Evolutionary conservation across 306 rosid species (phyloP).

Genomic region (Senna tora): DNA sequence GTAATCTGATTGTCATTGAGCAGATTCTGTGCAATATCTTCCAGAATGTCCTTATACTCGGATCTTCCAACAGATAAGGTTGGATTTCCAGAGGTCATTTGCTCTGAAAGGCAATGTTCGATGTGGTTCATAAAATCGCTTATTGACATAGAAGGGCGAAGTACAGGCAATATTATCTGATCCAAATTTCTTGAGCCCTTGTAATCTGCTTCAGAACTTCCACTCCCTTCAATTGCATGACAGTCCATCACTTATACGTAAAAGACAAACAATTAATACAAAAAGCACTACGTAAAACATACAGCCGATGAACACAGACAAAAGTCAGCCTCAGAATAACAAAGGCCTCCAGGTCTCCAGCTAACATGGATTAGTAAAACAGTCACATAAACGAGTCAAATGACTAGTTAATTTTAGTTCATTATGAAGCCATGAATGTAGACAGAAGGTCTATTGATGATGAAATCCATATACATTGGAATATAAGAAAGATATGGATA

Average conservation of each 20-base stretch:
- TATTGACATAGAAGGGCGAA: conserved; percentile 75
- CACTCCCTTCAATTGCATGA: conserved; percentile 61
- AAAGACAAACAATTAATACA: conserved; percentile 33
- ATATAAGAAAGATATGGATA: background rate
- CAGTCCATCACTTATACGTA: conserved; percentile 48
- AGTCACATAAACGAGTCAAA: background rate
- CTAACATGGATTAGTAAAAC: background rate
- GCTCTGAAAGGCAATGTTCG: conserved; percentile 73
- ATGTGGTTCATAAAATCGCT: conserved; percentile 74
- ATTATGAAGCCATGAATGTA: background rate
- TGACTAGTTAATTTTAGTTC: background rate
- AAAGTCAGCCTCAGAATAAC: background rate
- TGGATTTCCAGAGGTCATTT: conserved; percentile 58
- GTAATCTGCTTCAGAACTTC: conserved; percentile 61
- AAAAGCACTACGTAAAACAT: background rate
- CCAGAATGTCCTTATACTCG: conserved; percentile 61
- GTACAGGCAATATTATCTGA: conserved; percentile 70
- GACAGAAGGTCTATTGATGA: background rate
- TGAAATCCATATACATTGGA: background rate
- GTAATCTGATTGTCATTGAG: conserved; percentile 70
- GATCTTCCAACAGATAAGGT: conserved; percentile 49
- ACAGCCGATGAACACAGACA: background rate
- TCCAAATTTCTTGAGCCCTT: conserved; percentile 57
- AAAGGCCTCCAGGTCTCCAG: conserved; percentile 8
- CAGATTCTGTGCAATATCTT: conserved; percentile 71